Conservation (phyloP, 345 rosid genomes). For the Raphanus raphanistrum region DNA sequence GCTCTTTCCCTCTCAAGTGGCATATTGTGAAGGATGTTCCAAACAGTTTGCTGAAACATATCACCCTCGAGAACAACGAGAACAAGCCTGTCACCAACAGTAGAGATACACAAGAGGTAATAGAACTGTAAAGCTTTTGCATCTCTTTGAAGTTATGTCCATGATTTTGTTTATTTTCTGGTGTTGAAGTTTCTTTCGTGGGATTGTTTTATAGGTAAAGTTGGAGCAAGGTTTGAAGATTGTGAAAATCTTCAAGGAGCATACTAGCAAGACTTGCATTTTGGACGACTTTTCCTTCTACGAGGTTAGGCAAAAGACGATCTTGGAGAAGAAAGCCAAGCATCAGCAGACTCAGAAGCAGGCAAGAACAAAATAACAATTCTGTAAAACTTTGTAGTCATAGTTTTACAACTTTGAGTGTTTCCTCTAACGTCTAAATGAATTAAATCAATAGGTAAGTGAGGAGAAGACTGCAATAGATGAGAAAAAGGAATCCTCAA, state of each 20-base stretch:
- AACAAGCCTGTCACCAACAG: constrained; percentile 96
- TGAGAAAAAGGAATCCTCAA: constrained; percentile 41
- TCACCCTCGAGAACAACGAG: constrained; percentile 89
- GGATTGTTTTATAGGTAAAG: constrained; percentile 51
- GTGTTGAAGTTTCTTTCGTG: neutral
- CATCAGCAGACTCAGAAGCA: constrained; percentile 67
- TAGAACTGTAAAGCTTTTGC: constrained; percentile 1
- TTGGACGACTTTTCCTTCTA: constrained; percentile 89
- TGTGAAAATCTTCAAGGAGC: constrained; percentile 81
- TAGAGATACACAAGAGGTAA: constrained; percentile 94
- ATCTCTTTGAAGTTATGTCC: neutral
- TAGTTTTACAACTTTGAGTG: neutral
- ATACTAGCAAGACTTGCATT: constrained; percentile 70
- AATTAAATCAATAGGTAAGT: constrained; percentile 34
- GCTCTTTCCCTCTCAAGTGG: constrained; percentile 92
- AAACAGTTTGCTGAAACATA: constrained; percentile 80
- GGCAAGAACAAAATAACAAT: constrained; percentile 31
- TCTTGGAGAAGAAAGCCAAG: constrained; percentile 82
- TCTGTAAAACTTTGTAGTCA: neutral
- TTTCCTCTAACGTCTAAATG: constrained; percentile 1
- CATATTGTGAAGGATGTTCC: constrained; percentile 92
- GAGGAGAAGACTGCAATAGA: constrained; percentile 43
- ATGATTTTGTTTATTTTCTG: neutral
- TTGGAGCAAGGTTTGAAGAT: constrained; percentile 75
- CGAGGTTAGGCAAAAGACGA: constrained; percentile 71